phyloP scores from a whole-genome alignment of 306 rosid genomes.

The Castanea sativa region DNA sequence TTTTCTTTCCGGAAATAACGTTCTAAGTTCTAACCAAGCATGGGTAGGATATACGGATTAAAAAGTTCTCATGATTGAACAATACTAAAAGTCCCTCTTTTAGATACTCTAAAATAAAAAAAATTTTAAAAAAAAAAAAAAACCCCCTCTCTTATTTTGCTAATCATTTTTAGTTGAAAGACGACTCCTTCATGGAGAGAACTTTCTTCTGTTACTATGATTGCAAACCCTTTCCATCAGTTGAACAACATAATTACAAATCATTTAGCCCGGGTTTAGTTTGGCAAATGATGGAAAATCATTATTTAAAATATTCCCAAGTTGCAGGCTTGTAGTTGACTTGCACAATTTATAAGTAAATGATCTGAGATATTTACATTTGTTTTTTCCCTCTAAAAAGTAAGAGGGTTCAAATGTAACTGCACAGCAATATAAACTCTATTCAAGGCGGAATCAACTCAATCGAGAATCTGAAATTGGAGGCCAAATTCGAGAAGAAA shows the following conservation, averaged over 20 bases:
- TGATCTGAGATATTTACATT: neutral
- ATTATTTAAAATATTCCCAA: neutral
- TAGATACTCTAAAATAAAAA: too few relatives aligned
- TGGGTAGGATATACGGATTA: neutral
- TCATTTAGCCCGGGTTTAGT: neutral
- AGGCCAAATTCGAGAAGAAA: too few relatives aligned
- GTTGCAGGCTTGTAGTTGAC: neutral
- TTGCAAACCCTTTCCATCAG: neutral
- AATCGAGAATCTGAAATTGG: too few relatives aligned
- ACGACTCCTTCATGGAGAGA: too few relatives aligned
- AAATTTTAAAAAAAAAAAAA: too few relatives aligned
- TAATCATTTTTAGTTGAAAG: neutral
- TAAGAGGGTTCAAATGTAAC: too few relatives aligned
- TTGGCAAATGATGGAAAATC: neutral
- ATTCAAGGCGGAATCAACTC: too few relatives aligned
- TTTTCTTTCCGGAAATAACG: neutral
- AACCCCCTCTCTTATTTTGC: neutral
- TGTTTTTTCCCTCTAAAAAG: neutral
- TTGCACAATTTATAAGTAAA: neutral
- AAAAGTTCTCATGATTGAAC: too few relatives aligned
- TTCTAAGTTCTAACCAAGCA: neutral
- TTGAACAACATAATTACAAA: neutral
- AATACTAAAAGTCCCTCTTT: too few relatives aligned
- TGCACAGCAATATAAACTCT: too few relatives aligned
- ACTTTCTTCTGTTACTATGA: neutral